Percentiles rank a stretch among this genome's conserved stretches.
Conservation (phyloP, 495 filamentous ascomycete genomes). For the Platismatia glauca region DNA sequence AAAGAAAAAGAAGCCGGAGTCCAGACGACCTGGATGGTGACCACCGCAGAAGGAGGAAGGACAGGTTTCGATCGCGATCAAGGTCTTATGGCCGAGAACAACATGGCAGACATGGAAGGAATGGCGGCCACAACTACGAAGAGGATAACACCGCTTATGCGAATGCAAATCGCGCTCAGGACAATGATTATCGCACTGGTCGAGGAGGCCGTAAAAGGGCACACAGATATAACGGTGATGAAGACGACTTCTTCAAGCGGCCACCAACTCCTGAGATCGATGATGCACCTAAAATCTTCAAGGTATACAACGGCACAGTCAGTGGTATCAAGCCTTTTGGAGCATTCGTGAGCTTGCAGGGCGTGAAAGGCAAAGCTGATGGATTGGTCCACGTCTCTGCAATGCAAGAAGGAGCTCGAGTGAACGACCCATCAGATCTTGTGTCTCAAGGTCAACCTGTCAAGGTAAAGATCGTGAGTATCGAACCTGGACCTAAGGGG, state of each 20-base stretch:
- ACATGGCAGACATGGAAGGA: conserved; percentile 36
- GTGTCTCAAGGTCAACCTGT: conserved; percentile 72
- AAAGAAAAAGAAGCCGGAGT: conserved; percentile 64
- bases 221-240: conserved; percentile 41
- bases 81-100: conserved; percentile 42
- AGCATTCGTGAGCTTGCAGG: conserved; percentile 85
- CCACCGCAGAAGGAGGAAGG: conserved; percentile 37
- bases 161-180: conserved; percentile 35
- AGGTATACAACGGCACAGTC: conserved; percentile 82
- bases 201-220: conserved; percentile 28
- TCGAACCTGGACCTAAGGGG: conserved; percentile 45
- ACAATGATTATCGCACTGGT: conserved; percentile 27
- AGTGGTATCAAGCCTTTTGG: conserved; percentile 94
- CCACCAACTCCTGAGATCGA: conserved; percentile 74
- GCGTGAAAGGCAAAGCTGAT: conserved; percentile 80
- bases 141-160: neutral
- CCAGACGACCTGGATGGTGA: conserved; percentile 52
- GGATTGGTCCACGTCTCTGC: conserved; percentile 94
- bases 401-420: conserved; percentile 77
- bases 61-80: conserved; percentile 48
- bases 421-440: conserved; percentile 86
- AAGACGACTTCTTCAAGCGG: conserved; percentile 56
- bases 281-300: conserved; percentile 70
- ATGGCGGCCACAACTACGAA: conserved; percentile 26
- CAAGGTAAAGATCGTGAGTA: conserved; percentile 87